These are phyloP conservation scores for Flaveria trinervia DNA, from an alignment of 129 eudicot genomes.

Conservation along the genomic window DNA sequence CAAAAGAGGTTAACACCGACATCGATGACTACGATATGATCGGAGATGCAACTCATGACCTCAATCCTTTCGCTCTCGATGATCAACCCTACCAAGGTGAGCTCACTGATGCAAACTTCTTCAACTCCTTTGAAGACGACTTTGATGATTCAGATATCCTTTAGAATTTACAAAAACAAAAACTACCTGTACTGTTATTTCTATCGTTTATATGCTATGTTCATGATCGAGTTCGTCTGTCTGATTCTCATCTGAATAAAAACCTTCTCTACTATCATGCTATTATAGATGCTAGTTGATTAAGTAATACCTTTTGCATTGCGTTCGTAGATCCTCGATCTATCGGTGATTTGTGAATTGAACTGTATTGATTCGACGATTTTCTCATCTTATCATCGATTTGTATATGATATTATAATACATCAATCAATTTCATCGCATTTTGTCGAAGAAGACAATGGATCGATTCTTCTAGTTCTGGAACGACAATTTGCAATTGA, in stretches of 20 bases:
- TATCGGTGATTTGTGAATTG: neutral
- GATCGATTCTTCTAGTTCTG: neutral
- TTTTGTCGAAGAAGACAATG: too few relatives aligned
- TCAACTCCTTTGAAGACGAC: constrained; percentile 17
- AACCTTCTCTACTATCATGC: neutral
- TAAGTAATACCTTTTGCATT: neutral
- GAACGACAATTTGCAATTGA: neutral
- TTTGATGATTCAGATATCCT: constrained; percentile 2
- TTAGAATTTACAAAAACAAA: neutral
- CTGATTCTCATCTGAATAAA: neutral
- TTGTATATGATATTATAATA: neutral
- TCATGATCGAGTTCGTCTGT: neutral
- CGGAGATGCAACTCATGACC: neutral
- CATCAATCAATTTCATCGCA: neutral
- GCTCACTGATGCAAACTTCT: constrained; percentile 1
- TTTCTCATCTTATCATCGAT: neutral
- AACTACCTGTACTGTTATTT: neutral
- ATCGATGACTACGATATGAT: neutral
- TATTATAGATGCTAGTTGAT: too few relatives aligned
- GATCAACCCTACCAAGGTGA: neutral
- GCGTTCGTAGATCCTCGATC: neutral
- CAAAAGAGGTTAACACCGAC: neutral
- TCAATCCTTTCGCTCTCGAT: neutral
- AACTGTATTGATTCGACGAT: neutral
- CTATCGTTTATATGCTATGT: neutral